Evolutionary conservation across 768 basidiomycete genomes (phyloP).

Genomic region (Collybia sp.): DNA sequence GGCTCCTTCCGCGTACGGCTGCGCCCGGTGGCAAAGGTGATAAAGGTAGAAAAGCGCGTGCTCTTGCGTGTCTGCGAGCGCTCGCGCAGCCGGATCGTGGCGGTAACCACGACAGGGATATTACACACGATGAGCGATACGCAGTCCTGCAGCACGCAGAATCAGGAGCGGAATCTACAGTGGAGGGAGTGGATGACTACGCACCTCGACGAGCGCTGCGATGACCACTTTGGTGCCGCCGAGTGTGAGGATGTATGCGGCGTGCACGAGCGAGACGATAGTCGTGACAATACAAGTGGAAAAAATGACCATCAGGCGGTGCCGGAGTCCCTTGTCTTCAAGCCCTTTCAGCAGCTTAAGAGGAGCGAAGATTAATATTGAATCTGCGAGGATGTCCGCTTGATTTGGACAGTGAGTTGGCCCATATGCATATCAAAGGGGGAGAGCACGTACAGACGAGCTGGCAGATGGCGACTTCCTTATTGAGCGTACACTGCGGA

Average conservation of each 20-base stretch:
- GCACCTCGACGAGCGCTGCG: constrained; percentile 39
- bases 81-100: constrained; percentile 15
- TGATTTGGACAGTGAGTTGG: not conserved
- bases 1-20: not conserved
- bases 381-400: constrained; percentile 32
- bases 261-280: constrained; percentile 42
- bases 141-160: constrained; percentile 17
- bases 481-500: constrained; percentile 38
- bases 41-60: not conserved
- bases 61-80: not conserved
- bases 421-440: not conserved
- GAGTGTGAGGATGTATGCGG: constrained; percentile 29
- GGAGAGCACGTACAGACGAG: constrained; percentile 37
- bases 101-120: constrained; percentile 31
- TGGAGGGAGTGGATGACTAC: constrained; percentile 1
- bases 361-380: constrained; percentile 40
- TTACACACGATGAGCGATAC: constrained; percentile 34
- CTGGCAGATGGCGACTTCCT: constrained; percentile 47
- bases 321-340: constrained; percentile 29
- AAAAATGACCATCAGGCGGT: constrained; percentile 45
- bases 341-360: constrained; percentile 39
- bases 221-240: constrained; percentile 25
- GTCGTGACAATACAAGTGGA: constrained; percentile 50
- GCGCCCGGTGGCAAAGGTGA: not conserved
- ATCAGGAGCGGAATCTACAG: not conserved